Conservation (phyloP, 1,284 basidiomycete species). For the Puccinia triticina region DNA sequence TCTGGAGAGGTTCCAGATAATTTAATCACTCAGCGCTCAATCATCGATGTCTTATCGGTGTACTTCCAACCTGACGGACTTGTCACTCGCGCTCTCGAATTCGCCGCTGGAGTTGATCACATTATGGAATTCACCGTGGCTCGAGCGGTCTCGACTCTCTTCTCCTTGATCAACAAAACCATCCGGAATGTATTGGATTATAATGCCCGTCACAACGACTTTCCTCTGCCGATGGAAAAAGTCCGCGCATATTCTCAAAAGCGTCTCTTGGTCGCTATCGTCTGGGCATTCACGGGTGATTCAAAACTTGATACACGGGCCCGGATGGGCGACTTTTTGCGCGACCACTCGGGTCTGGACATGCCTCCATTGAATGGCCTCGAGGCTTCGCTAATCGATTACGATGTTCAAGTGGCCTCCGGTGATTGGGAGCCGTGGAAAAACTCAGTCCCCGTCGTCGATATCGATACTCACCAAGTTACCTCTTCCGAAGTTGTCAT, state of each 20-base stretch:
- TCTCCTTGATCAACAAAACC: conserved; percentile 96
- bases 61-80: conserved; percentile 83
- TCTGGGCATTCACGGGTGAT: conserved; percentile 98
- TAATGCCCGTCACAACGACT: conserved; percentile 91
- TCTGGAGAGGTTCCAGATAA: conserved; percentile 68
- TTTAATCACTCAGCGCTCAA: conserved; percentile 74
- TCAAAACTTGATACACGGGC: conserved; percentile 85
- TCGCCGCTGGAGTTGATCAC: conserved; percentile 81
- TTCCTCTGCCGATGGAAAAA: conserved; percentile 80
- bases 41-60: conserved; percentile 75
- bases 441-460: conserved; percentile 85
- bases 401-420: conserved; percentile 81
- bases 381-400: conserved; percentile 83
- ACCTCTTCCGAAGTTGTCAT: conserved; percentile 95
- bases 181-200: conserved; percentile 91
- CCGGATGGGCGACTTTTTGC: conserved; percentile 85
- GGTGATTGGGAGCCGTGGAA: conserved; percentile 94
- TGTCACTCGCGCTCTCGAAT: conserved; percentile 75
- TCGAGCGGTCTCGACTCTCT: conserved; percentile 89
- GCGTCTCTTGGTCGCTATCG: conserved; percentile 84
- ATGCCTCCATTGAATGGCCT: conserved; percentile 73
- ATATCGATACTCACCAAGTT: conserved; percentile 94
- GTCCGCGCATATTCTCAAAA: conserved; percentile 88
- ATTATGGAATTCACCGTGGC: conserved; percentile 98
- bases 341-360: conserved; percentile 83